Evolutionary conservation across 331 rosid genomes (phyloP).

Genomic region (Malus hybrid): DNA sequence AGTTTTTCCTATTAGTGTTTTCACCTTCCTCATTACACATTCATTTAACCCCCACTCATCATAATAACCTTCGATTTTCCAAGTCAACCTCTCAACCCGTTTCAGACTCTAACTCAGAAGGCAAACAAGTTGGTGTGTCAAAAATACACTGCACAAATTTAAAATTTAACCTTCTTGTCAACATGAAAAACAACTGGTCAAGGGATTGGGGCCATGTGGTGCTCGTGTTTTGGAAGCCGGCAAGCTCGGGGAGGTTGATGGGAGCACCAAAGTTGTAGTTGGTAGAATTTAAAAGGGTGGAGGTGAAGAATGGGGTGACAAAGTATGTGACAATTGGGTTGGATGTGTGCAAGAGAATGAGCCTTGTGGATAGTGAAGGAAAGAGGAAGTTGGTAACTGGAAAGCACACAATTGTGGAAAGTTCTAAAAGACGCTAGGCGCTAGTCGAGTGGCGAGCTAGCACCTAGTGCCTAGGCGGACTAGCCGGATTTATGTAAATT

Average conservation of each 20-base stretch:
- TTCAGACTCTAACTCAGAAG: conserved; percentile 1
- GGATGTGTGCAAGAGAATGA: conserved; percentile 38
- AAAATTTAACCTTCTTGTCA: conserved; percentile 29
- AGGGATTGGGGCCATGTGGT: conserved; percentile 46
- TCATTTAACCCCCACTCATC: no score
- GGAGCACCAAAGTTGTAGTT: conserved; percentile 49
- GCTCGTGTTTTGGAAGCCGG: conserved; percentile 50
- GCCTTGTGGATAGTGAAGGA: conserved; percentile 51
- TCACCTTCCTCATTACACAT: no score
- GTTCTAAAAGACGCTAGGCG: conserved; percentile 9
- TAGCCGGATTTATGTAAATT: no score
- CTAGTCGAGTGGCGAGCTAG: no score
- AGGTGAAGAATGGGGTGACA: conserved; percentile 26
- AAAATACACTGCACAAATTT: conserved; percentile 28
- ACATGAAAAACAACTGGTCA: conserved; percentile 50
- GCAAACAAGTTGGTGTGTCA: conserved; percentile 34
- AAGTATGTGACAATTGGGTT: conserved; percentile 26
- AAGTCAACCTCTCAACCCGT: neutral
- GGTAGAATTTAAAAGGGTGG: conserved; percentile 42
- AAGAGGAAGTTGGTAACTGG: conserved; percentile 48
- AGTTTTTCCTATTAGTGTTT: neutral
- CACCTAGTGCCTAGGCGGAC: no score
- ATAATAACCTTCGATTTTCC: conserved; percentile 4
- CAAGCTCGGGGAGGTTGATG: conserved; percentile 7
- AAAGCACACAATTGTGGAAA: conserved; percentile 36